A percentile compares a stretch with the other conserved stretches of the same genome.
Evolutionary conservation across 2,329 filamentous ascomycete genomes (phyloP).

Genomic region (Leptographium lundbergii): DNA sequence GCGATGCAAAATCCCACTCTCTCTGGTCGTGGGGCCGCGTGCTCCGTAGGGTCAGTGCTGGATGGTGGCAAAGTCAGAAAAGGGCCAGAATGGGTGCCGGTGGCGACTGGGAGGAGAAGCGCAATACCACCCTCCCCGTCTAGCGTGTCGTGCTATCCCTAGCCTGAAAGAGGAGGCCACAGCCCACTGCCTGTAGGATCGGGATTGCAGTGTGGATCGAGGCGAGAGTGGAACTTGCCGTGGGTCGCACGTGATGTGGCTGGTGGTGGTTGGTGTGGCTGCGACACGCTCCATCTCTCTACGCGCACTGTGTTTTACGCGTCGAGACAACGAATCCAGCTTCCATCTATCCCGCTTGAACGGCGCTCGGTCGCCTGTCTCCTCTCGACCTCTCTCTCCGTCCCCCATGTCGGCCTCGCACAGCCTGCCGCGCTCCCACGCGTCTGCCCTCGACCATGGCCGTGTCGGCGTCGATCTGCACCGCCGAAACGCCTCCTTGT

Average conservation of each 20-base stretch:
- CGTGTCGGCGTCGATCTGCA: conserved; percentile 4
- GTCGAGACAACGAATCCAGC: neutral
- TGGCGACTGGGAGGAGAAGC: neutral
- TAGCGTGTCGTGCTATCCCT: neutral
- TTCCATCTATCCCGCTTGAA: neutral
- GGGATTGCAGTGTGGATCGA: neutral
- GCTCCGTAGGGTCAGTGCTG: neutral
- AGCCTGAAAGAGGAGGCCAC: neutral
- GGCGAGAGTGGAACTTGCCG: neutral
- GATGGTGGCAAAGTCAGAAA: neutral
- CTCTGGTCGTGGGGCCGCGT: neutral
- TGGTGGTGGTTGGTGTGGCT: neutral
- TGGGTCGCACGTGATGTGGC: neutral
- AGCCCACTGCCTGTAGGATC: neutral
- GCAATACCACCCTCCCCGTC: neutral
- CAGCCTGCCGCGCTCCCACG: conserved; percentile 23
- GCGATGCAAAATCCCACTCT: neutral
- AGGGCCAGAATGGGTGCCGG: neutral
- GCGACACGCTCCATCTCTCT: neutral
- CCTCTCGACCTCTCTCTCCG: neutral
- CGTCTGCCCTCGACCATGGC: conserved; percentile 26
- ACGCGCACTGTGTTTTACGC: too few relatives aligned
- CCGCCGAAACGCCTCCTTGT: neutral
- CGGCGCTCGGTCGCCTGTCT: neutral
- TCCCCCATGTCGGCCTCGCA: conserved; percentile 5